A percentile compares a stretch with the other conserved stretches of the same genome.
Conservation (phyloP, 768 basidiomycete species). For the Mycena vulgaris region DNA sequence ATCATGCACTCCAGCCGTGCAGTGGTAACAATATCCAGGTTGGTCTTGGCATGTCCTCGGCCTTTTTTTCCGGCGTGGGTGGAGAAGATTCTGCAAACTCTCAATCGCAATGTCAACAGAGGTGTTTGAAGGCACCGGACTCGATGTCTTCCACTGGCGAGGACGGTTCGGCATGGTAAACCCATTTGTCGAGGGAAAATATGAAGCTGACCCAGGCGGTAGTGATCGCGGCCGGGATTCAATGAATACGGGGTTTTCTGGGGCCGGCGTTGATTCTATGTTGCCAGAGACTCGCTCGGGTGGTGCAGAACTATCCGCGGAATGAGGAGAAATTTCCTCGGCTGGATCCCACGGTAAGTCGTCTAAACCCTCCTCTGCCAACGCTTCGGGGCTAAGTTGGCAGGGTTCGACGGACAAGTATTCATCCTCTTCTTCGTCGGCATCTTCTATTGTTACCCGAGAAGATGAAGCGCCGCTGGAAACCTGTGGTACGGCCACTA, state of each 20-base stretch:
- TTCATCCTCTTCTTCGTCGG: not conserved
- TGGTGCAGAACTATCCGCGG: not conserved
- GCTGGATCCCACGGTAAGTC: conserved; percentile 10
- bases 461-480: not conserved
- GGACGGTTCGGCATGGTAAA: not conserved
- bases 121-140: not conserved
- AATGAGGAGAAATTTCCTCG: not conserved
- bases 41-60: not conserved
- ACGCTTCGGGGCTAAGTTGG: not conserved
- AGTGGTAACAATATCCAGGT: not conserved
- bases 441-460: not conserved
- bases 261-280: too few relatives aligned
- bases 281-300: not conserved
- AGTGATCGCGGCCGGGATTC: not conserved
- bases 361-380: conserved; percentile 9
- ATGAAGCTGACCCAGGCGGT: not conserved
- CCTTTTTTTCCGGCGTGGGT: not conserved
- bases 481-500: not conserved
- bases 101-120: not conserved
- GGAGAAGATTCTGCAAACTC: not conserved
- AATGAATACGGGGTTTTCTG: too few relatives aligned
- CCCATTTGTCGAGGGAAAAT: not conserved
- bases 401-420: not conserved
- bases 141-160: not conserved
- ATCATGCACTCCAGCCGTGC: conserved; percentile 7